Base-by-base conservation (phyloP, 1,284 basidiomycete genomes). In the Ceratobasidium papillatum region DNA sequence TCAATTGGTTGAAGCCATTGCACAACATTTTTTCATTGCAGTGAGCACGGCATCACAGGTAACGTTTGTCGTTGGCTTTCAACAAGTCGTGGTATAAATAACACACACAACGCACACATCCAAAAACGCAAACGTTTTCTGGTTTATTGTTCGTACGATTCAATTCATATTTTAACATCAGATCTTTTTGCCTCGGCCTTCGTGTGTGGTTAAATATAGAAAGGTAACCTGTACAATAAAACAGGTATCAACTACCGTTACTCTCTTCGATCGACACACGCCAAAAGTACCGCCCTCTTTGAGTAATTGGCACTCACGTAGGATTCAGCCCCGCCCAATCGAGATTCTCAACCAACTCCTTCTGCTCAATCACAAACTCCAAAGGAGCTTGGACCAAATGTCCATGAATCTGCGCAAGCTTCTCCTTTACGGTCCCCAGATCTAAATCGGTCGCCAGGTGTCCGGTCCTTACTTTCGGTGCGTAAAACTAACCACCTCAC, bases 291-390 rank as follows among this genome's bases (percentile, higher is more conserved):
- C 19, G 12, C n/a, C n/a, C 4, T n/a, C 11, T 59, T 59, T 30
- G 3, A 34, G 3, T 30, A 17, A 47, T 32, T 49, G 22, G 32
- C 9, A 72, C 68, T 72, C 68, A 72, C 68, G 68, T 49, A 49
- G 92, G 92, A 82, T 93, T 91, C 36, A 93, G 82, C 1, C 86
- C 89, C n/a, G 80, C 82, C 92, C 92, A 94, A 74, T 91, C 90
- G 0, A 87, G 83, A 0, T 89, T 90, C 76, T 87, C 85, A n/a
- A 89, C 87, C 75, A 94, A 89, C 1, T 88, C 88, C 76, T 89
- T 88, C 77, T 94, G 87, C 75, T 94, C 91, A 73, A 92, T 92
- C 76, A 94, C 83, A 86, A 94, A 94, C 81, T 94, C 92, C 79
- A 94, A 80, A 54, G 93, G 91, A 78, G 87, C 88, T 79, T 94